These are phyloP conservation scores for Metarhizium album DNA, from an alignment of 2,329 filamentous ascomycete genomes.

Conservation along the genomic window DNA sequence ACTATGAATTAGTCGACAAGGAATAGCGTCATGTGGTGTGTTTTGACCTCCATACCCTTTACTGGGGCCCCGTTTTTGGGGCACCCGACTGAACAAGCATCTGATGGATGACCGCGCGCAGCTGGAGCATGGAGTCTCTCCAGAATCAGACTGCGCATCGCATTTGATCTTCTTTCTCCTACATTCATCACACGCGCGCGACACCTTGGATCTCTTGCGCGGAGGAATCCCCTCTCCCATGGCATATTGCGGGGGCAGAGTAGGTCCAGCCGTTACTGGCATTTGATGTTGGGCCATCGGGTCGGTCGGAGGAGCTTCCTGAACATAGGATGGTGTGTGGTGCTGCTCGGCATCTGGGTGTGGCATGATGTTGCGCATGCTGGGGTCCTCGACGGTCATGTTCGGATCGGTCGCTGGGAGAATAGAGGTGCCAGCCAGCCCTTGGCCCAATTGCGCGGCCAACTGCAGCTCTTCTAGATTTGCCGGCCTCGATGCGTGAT, in stretches of 20 bases:
- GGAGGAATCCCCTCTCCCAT: constrained; percentile 52
- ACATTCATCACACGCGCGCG: constrained; percentile 81
- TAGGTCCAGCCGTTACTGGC: constrained; percentile 25
- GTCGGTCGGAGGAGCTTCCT: constrained; percentile 25
- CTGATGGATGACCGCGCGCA: constrained; percentile 65
- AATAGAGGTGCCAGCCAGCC: constrained; percentile 36
- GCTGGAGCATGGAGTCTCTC: constrained; percentile 66
- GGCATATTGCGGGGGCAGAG: constrained; percentile 26
- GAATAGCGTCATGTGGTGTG: background rate
- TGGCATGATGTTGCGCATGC: constrained; percentile 33
- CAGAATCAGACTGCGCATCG: constrained; percentile 66
- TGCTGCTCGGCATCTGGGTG: constrained; percentile 31
- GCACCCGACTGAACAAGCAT: constrained; percentile 78
- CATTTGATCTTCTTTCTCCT: constrained; percentile 85
- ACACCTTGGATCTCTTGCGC: constrained; percentile 75
- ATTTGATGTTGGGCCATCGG: constrained; percentile 25
- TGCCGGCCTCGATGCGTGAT: constrained; percentile 30
- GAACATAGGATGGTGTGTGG: constrained; percentile 25
- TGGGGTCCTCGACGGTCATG: constrained; percentile 32
- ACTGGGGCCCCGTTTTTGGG: constrained; percentile 79
- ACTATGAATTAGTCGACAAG: constrained; percentile 6
- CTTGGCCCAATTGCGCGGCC: constrained; percentile 46
- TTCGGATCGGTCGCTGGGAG: constrained; percentile 36
- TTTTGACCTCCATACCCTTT: constrained; percentile 53
- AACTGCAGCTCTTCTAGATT: constrained; percentile 47